Base-by-base conservation (phyloP, 495 filamentous ascomycete species). In the Aspergillus wentii region DNA sequence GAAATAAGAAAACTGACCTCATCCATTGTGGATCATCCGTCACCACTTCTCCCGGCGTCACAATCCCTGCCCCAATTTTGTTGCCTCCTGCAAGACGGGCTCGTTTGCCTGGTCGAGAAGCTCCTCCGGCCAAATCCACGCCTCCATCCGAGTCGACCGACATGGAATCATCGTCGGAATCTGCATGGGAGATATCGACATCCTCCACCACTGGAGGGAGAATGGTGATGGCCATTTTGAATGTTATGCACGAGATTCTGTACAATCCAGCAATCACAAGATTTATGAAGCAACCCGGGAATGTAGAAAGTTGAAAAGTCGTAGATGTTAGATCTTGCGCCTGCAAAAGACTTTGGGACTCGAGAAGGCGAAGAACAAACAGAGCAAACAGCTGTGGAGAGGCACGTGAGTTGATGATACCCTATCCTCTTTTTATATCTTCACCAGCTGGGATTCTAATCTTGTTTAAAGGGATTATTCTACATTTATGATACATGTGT, bases 1-100 rank as follows among this genome's bases (percentile, higher is more conserved):
- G 20, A 30, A 27, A 25, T 41, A 40, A 21, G 40, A 41, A 43
- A 3, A 62, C 71, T 36, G 62, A 86, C 78, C 88, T 78, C 88
- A 98, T 98, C 89, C 89, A 97, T 71, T 97, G 91, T 5, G 89
- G 82, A 62, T 95, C 88, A 48, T 78, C 70, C 16, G 92, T 96
- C 29, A 98, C 83, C 30, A 79, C 65, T 59, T 95, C 86, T 42
- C 92, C 92, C 6, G 92, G 92, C 5, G 89, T 95, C 35, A 98
- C 79, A 46, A 95, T 77, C 45, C 66, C 64, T 33, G 56, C 61
- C 25, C 51, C 47, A 16, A 58, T 48, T 13, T 55, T 48, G n/a
- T 42, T 51, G 10, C 48, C 44, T 37, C 37, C 58, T 35, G 48
- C 28, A 39, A 62, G 33, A 46, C 60, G 48, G 51, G 57, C 42